These are phyloP conservation scores for Leccinum truebloodii DNA, from an alignment of 768 basidiomycete species.

Conservation along the genomic window DNA sequence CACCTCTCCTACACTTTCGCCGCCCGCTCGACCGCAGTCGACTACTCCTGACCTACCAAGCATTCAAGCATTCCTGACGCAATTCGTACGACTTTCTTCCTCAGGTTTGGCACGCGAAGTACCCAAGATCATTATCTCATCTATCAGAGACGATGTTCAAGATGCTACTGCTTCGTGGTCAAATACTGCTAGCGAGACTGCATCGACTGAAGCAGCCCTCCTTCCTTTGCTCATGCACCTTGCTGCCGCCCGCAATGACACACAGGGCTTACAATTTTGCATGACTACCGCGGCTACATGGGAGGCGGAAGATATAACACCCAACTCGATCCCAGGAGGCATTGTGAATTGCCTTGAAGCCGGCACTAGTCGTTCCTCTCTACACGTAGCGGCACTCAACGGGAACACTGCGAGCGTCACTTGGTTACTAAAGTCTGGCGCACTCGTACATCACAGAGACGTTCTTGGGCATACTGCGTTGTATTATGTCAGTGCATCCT, in stretches of 20 bases:
- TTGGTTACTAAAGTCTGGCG: slow-evolving; percentile 67
- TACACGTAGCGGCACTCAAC: slow-evolving; percentile 78
- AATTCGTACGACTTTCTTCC: slow-evolving; percentile 66
- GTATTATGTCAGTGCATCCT: slow-evolving; percentile 61
- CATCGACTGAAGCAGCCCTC: slow-evolving; percentile 65
- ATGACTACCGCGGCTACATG: slow-evolving; percentile 35
- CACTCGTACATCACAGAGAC: slow-evolving; percentile 82
- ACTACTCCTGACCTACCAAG: slow-evolving; percentile 52
- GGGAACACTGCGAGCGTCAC: slow-evolving; percentile 48
- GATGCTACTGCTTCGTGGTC: slow-evolving; percentile 67
- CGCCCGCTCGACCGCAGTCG: slow-evolving; percentile 42
- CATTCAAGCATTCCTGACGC: slow-evolving; percentile 64
- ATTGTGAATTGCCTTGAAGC: slow-evolving; percentile 72
- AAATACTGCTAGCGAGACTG: slow-evolving; percentile 75
- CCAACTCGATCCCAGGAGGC: slow-evolving; percentile 53
- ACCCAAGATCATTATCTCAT: slow-evolving; percentile 38
- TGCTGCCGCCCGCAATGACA: slow-evolving; percentile 71
- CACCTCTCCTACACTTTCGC: slow-evolving; percentile 50
- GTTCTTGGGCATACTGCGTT: slow-evolving; percentile 78
- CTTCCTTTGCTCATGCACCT: slow-evolving; percentile 80
- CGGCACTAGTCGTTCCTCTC: slow-evolving; percentile 69
- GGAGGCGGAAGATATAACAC: slow-evolving; percentile 23
- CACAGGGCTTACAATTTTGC: slow-evolving; percentile 62
- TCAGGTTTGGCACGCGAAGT: slow-evolving; percentile 39
- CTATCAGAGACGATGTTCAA: slow-evolving; percentile 40